Conservation (phyloP, 768 basidiomycete genomes). For the Punctularia strigosozonata region DNA sequence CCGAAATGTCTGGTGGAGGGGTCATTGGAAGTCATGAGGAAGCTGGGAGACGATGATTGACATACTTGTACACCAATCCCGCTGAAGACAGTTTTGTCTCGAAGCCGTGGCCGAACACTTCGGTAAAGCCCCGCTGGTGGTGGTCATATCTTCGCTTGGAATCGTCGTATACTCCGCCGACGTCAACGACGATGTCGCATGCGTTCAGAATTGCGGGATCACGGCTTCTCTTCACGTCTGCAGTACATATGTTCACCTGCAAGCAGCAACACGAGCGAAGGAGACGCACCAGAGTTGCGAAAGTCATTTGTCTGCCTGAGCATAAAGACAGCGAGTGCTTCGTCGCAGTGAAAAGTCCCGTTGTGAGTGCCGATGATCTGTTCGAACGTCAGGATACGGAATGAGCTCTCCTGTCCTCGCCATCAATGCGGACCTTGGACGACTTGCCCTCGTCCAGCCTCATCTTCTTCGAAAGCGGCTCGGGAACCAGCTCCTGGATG, state of each 20-base stretch:
- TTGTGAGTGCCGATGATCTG: constrained; percentile 90
- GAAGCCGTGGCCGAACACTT: constrained; percentile 83
- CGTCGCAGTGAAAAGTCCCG: constrained; percentile 95
- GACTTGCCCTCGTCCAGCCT: no score
- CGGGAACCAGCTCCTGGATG: no score
- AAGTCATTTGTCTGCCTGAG: constrained; percentile 69
- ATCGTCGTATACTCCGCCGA: constrained; percentile 86
- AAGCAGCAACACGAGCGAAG: neutral
- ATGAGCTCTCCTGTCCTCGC: no score
- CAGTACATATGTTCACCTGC: neutral
- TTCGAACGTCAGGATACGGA: no score
- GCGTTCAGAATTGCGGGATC: constrained; percentile 60
- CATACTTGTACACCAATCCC: constrained; percentile 91
- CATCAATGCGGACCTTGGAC: no score
- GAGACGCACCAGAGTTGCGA: constrained; percentile 52
- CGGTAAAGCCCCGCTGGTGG: constrained; percentile 87
- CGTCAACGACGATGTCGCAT: constrained; percentile 94
- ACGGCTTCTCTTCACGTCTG: constrained; percentile 55
- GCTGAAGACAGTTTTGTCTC: constrained; percentile 86
- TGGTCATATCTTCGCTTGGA: constrained; percentile 79
- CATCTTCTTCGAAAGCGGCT: no score
- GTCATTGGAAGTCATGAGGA: neutral
- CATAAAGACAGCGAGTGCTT: constrained; percentile 88
- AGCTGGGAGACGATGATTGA: constrained; percentile 4
- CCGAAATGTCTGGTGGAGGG: constrained; percentile 64